A percentile compares a stretch with the other conserved stretches of the same genome.
Conservation (phyloP, 345 rosid genomes). For the Atalantia buxifolia region DNA sequence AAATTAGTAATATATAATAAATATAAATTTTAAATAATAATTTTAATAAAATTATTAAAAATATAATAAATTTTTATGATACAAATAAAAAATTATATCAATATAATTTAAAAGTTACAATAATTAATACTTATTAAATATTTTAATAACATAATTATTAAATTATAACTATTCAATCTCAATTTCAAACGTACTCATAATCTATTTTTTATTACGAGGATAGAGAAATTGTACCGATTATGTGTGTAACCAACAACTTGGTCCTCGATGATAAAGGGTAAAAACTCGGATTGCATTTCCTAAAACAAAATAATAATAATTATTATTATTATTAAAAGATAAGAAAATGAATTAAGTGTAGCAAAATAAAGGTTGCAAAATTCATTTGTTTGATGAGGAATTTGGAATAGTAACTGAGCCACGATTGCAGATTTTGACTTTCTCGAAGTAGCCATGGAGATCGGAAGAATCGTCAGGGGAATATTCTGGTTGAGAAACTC, state of each 20-base stretch:
- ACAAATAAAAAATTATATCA: no score
- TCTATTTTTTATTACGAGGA: neutral
- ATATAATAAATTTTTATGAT: no score
- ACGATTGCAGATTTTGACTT: constrained; percentile 66
- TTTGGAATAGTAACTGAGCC: constrained; percentile 39
- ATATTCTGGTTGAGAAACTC: constrained; percentile 35
- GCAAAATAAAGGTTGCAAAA: constrained; percentile 1
- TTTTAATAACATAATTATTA: no score
- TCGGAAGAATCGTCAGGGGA: constrained; percentile 33
- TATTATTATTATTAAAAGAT: neutral
- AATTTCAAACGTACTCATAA: no score
- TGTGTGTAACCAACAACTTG: constrained; percentile 67
- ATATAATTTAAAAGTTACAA: no score
- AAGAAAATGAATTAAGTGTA: neutral
- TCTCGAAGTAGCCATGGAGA: constrained; percentile 65
- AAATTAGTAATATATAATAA: no score
- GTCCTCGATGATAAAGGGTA: constrained; percentile 55
- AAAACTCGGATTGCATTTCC: constrained; percentile 56
- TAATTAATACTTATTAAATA: no score
- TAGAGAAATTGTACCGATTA: constrained; percentile 31
- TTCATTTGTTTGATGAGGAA: constrained; percentile 3
- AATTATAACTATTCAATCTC: no score
- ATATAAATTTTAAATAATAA: no score
- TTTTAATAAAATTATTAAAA: no score
- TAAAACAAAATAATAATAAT: constrained; percentile 3